Base-by-base conservation (phyloP, 2,329 filamentous ascomycete species). In the Talaromyces sp. region DNA sequence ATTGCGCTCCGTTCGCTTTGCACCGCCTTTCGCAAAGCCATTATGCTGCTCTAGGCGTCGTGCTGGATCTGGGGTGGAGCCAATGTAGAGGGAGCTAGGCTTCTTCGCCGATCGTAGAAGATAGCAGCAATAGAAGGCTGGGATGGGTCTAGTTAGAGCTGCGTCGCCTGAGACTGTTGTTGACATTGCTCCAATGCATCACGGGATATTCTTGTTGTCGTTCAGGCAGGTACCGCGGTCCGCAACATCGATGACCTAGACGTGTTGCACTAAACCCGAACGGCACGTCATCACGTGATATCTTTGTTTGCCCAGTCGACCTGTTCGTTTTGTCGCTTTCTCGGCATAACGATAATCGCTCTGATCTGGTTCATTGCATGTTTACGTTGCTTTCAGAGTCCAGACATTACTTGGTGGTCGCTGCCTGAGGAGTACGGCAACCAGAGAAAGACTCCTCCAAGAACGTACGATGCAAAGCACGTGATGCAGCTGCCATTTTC, bases 71-170 rank as follows among this genome's bases (percentile, higher is more conserved):
- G 92, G 92, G 1, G 94, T 97, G 43, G 90, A 96, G 55, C 94
- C 94, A 56, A 97, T 88, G 73, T 99, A 99, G 28, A 93, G 80
- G 46, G 72, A 77, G 28, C 82, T 80, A 68, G 85, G 85, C 46
- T 84, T 82, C 9, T 91, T 81, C 0, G 87, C 91, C 0, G 93
- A 97, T 19, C 92, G 88, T 36, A 97, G 83, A 15, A 97, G 83
- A 71, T 99, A 97, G 70, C 94, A 95, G 64, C 89, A 91, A 70
- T 97, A 97, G 63, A 97, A 87, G 1, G 92, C 87, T 9, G 93
- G 93, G 21, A 97, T 90, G 0, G 81, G 78, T 22, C 37, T 59
- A 5, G 31, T 19, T 13, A 25, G 37, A 28, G 17, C 10, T 8
- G 17, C 9, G 1, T 48, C 45, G 13, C 40, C 21, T 8, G 50